Percentiles rank a stretch among this genome's conserved stretches.
Evolutionary conservation across 495 filamentous ascomycete species (phyloP).

Genomic region (Neurospora tetraspora): DNA sequence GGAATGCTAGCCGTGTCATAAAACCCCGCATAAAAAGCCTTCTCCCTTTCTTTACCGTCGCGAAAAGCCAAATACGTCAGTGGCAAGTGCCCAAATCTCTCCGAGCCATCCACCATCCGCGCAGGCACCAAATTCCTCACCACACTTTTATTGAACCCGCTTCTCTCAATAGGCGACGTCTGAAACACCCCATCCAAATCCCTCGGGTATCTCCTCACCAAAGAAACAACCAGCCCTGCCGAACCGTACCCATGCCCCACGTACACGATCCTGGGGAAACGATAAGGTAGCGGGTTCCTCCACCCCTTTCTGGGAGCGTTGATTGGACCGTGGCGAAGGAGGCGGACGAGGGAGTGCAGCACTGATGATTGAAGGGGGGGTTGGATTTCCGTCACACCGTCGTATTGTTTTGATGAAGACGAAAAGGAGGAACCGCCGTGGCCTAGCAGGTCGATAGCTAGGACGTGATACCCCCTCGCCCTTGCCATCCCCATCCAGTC

Average conservation of each 20-base stretch:
- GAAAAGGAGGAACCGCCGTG: background rate
- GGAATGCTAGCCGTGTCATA: background rate
- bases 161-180: background rate
- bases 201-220: background rate
- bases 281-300: background rate
- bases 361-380: background rate
- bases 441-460: rapidly evolving
- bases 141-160: background rate
- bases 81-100: background rate
- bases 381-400: background rate
- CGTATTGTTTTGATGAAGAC: background rate
- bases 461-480: background rate
- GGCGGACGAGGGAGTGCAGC: background rate
- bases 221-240: no score
- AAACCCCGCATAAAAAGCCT: background rate
- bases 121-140: background rate
- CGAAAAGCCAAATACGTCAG: background rate
- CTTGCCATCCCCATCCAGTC: background rate
- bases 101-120: background rate
- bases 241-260: background rate
- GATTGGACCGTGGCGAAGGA: background rate
- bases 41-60: background rate
- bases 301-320: background rate
- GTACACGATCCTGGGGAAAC: background rate
- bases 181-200: background rate